A percentile compares a stretch with the other conserved stretches of the same genome.
phyloP scores from a whole-genome alignment of 139 green algal genomes.

The Chlorella sp. region DNA sequence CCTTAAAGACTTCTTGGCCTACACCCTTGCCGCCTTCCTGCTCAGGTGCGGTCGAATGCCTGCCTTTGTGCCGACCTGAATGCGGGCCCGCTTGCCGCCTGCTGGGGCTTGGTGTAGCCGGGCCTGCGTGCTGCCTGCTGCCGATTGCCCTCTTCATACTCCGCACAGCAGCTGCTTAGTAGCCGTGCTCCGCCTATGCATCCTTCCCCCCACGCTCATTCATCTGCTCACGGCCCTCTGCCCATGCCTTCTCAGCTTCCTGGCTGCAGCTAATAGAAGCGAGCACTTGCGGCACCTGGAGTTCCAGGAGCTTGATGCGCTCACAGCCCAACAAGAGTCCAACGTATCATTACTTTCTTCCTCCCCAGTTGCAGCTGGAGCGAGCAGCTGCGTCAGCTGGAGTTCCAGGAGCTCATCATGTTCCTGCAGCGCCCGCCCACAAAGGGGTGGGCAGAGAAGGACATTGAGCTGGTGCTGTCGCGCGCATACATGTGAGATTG shows the following conservation, averaged over 20 bases:
- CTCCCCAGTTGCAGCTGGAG: slow-evolving; percentile 56
- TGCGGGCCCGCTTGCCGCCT: neutral
- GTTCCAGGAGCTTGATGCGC: slow-evolving; percentile 54
- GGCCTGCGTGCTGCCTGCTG: neutral
- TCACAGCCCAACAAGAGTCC: neutral
- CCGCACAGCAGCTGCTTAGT: neutral
- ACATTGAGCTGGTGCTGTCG: slow-evolving; percentile 88
- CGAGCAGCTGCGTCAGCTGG: slow-evolving; percentile 64
- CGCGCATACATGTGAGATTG: slow-evolving; percentile 77
- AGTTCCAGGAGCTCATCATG: slow-evolving; percentile 76
- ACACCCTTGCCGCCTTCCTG: slow-evolving; percentile 81
- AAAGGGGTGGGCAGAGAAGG: slow-evolving; percentile 70
- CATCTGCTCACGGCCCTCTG: neutral
- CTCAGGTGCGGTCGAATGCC: slow-evolving; percentile 22
- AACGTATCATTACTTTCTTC: too few relatives aligned
- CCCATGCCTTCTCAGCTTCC: slow-evolving; percentile 46
- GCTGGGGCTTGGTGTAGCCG: neutral
- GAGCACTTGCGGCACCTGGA: slow-evolving; percentile 68
- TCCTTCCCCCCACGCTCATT: neutral
- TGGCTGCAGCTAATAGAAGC: neutral
- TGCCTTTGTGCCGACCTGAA: neutral
- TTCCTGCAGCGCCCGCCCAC: slow-evolving; percentile 75
- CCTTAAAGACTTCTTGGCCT: slow-evolving; percentile 88
- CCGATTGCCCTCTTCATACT: neutral
- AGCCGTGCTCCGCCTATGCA: too few relatives aligned